Evolutionary conservation across 208 protist genomes (phyloP).

Genomic region (Trypanosoma brucei): DNA sequence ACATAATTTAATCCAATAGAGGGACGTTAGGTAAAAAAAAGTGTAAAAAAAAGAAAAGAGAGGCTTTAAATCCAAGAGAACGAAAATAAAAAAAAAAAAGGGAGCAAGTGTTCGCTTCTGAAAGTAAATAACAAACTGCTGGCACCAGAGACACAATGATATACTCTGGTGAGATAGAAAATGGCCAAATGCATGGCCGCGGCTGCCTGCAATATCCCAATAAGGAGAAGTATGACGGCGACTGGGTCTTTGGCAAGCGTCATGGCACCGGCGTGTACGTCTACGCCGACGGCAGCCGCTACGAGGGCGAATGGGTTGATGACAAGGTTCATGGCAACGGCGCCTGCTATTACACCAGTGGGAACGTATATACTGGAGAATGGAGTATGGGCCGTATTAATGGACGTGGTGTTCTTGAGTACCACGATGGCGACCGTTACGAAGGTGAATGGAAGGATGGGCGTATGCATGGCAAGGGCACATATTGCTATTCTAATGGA

Average conservation of each 20-base stretch:
- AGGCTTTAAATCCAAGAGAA: too few relatives aligned
- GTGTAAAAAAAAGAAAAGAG: too few relatives aligned
- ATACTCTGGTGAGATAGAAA: constrained; percentile 95
- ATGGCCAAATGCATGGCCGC: constrained; percentile 94
- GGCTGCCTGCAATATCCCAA: constrained; percentile 93
- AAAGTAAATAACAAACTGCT: constrained; percentile 2
- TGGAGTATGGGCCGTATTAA: constrained; percentile 91
- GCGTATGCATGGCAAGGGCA: constrained; percentile 89
- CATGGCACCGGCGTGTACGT: constrained; percentile 90
- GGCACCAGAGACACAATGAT: constrained; percentile 64
- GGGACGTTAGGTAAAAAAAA: too few relatives aligned
- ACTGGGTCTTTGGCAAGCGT: constrained; percentile 93
- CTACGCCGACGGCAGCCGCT: constrained; percentile 91
- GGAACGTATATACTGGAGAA: constrained; percentile 87
- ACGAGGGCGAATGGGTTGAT: constrained; percentile 93
- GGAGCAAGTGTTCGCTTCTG: background rate
- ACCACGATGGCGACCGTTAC: constrained; percentile 91
- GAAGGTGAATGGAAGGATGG: constrained; percentile 92
- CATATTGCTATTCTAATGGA: constrained; percentile 88
- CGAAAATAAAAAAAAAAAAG: constrained; percentile 3
- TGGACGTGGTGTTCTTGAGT: constrained; percentile 81
- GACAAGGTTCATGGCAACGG: constrained; percentile 93
- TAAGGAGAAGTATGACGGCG: constrained; percentile 92
- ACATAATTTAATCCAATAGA: too few relatives aligned
- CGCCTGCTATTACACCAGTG: constrained; percentile 87